Base-by-base conservation (phyloP, 495 filamentous ascomycete genomes). In the Trichocladium uniseriatum region DNA sequence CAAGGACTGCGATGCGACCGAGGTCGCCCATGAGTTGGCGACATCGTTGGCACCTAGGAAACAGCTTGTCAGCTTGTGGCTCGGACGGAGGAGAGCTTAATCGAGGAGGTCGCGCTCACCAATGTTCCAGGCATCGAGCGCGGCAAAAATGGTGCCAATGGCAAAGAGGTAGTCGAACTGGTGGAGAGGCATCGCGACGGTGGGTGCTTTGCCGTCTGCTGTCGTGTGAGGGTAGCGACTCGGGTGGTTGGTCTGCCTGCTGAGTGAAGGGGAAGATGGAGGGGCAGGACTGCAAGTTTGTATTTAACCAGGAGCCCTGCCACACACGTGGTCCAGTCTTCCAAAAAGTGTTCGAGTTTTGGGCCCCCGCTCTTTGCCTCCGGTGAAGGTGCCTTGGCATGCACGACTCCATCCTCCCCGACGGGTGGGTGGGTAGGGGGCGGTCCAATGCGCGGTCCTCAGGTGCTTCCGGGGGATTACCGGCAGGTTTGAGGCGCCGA, bases 101-200 rank as follows among this genome's bases (percentile, higher is more conserved):
- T 3, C 36, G 13, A 2, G 36, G 22, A 5, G 27, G 3, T 19
- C 1, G 6, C n/a, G 32, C 52, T 45, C 58, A 70, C 73, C 68
- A 66, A 82, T 84, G 70, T 83, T 85, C 73, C 67, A 85, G 48
- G 82, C 81, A 71, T 85, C 82, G 38, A 85, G 73, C 62, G 80
- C 74, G 63, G 84, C 82, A 73, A 89, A 89, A 57, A 88, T 68
- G 46, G 80, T 84, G 72, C 79, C 82, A 48, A 89, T 80, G 60
- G 77, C 84, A 54, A 89, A 86, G 57, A 89, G 71, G 55, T 85
- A 86, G 64, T 79, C 76, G 57, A 78, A 81, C 56, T 83, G 62
- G 45, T 74, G 69, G 45, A 83, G 71, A 41, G 48, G 34, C 62
- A 64, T 64, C 43, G 48, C 53, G 54, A 18, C 42, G 29, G 28